Base-by-base conservation (phyloP, 805 yeast species). In the Zygoascus ofunaensis region DNA sequence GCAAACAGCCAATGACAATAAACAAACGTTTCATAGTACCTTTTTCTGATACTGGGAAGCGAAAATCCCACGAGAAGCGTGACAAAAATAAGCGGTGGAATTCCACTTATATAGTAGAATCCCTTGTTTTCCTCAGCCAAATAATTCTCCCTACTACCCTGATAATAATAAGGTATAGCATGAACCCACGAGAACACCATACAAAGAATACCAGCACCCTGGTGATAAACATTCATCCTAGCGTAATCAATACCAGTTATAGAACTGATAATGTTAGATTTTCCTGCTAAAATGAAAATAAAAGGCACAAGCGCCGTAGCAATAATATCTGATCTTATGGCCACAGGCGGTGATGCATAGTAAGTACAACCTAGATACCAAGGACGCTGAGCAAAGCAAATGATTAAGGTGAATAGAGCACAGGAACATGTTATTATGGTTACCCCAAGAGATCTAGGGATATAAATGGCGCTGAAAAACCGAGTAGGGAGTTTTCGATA, bases 261-360 rank as follows among this genome's bases (percentile, higher is more conserved):
- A 10, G 17, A 37, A 5, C 53, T 42, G 34, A 51, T 32, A 15
- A 51, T 35, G 26, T 47, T 51, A 21, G 43, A 20, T 37, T 51
- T 51, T 24, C 55, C 53, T 12, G 47, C 42, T 17, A 51, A 43
- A 4, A 50, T 46, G 35, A 40, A 51, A 26, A 51, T 51, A 33
- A 51, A 47, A 4, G 55, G 55, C 10, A 49, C 50, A 45, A 51
- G 32, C 7, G 51, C 51, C 39, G 50, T 51, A 20, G 55, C 44
- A 48, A 51, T 43, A 10, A 51, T 10, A 3, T 51, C 55, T 1
- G 55, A 39, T 18, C 53, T 42, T 12, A 42, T 43, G 10, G 50
- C 54, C 28, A 51, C 8, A 4, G 55, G 55, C 2, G 55, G 55
- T 3, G 46, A 42, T 12, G 51, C 55, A 34, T 50, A 46, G 23